phyloP scores from a whole-genome alignment of 805 yeast genomes.

The Metschnikowia shivogae region DNA sequence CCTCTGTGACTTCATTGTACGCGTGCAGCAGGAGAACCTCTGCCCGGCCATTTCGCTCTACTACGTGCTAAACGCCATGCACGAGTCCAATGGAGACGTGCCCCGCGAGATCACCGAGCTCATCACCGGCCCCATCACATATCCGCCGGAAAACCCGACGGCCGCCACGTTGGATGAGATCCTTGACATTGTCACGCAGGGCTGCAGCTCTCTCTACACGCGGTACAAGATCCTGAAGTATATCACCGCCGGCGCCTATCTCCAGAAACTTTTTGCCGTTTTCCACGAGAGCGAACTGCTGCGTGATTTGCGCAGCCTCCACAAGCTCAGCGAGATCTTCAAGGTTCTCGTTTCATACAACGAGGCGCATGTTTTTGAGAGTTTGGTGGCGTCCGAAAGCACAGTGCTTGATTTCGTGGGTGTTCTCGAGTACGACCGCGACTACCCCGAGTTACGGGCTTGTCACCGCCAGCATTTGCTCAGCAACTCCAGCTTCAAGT shows the following conservation, averaged over 20 bases:
- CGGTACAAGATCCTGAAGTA: constrained; percentile 56
- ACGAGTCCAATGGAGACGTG: constrained; percentile 16
- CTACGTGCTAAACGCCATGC: constrained; percentile 53
- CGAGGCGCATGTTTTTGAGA: constrained; percentile 44
- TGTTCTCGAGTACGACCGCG: constrained; percentile 83
- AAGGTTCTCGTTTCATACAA: constrained; percentile 70
- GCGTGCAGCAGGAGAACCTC: constrained; percentile 52
- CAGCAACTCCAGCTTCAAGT: constrained; percentile 60
- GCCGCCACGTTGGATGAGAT: constrained; percentile 50
- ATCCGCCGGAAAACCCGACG: constrained; percentile 53
- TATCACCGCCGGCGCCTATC: constrained; percentile 50
- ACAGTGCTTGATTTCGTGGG: constrained; percentile 58
- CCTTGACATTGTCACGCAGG: constrained; percentile 54
- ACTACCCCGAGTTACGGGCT: constrained; percentile 74
- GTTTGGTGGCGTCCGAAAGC: constrained; percentile 28
- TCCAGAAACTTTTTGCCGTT: constrained; percentile 46
- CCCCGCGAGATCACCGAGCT: constrained; percentile 61
- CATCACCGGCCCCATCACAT: constrained; percentile 72
- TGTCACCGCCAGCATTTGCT: constrained; percentile 66
- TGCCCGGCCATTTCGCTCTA: constrained; percentile 64
- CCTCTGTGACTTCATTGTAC: constrained; percentile 74
- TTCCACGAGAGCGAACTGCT: constrained; percentile 55
- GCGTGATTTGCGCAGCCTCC: constrained; percentile 52
- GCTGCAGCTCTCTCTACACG: constrained; percentile 59
- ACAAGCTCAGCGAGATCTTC: constrained; percentile 65